A percentile compares a stretch with the other conserved stretches of the same genome.
Evolutionary conservation across 2,329 filamentous ascomycete species (phyloP).

Genomic region (Hansfordia pulvinata): DNA sequence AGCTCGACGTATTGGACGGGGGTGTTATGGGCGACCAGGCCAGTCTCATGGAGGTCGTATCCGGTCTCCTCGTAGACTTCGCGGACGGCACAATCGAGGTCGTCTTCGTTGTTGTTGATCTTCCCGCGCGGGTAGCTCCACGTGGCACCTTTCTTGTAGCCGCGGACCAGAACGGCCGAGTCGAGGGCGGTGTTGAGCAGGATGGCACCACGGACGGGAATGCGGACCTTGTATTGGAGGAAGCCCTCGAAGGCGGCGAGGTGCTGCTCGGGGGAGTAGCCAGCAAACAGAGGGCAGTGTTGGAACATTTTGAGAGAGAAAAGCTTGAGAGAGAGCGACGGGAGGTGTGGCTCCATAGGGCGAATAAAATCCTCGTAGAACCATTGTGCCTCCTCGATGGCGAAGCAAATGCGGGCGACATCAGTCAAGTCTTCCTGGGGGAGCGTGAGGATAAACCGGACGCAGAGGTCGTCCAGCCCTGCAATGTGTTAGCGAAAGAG

Average conservation of each 20-base stretch:
- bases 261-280: constrained; percentile 66
- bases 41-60: constrained; percentile 64
- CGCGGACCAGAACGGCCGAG: constrained; percentile 82
- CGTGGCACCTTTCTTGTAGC: constrained; percentile 91
- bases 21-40: constrained; percentile 58
- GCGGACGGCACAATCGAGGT: constrained; percentile 83
- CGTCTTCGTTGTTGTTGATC: constrained; percentile 94
- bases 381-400: constrained; percentile 99
- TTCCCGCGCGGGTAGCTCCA: constrained; percentile 97
- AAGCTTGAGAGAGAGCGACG: constrained; percentile 68
- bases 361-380: constrained; percentile 99
- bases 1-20: constrained; percentile 77
- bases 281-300: constrained; percentile 78
- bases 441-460: constrained; percentile 95
- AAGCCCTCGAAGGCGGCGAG: constrained; percentile 83
- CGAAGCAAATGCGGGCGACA: constrained; percentile 91
- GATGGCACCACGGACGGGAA: constrained; percentile 89
- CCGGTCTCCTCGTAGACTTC: constrained; percentile 97
- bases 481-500: too few relatives aligned
- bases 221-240: constrained; percentile 82
- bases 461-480: constrained; percentile 96
- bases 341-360: constrained; percentile 70
- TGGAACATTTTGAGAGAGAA: constrained; percentile 89
- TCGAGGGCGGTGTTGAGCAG: constrained; percentile 93
- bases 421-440: constrained; percentile 81